Percentiles rank a stretch among this genome's conserved stretches.
Conservation (phyloP, 768 basidiomycete species). For the Crucibulum laeve region DNA sequence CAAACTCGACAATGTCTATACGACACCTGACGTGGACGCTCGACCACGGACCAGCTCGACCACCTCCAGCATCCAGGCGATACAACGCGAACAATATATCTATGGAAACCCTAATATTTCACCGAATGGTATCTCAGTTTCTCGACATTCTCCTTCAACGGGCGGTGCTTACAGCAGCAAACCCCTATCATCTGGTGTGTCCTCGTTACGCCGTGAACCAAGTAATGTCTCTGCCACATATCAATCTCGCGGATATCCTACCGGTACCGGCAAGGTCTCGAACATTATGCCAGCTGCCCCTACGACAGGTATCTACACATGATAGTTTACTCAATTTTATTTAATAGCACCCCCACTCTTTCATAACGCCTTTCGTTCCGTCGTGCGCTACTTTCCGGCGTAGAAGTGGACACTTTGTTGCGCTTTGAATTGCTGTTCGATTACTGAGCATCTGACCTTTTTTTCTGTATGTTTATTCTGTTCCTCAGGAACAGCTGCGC, state of each 20-base stretch:
- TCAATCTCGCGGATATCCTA: constrained; percentile 8
- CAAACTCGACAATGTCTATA: background rate
- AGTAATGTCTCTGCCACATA: background rate
- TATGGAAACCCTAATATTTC: background rate
- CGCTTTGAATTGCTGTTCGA: too few species aligned
- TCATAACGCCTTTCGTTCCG: background rate
- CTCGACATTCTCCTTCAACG: background rate
- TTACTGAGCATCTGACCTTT: too few species aligned
- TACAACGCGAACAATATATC: background rate
- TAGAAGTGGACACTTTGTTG: background rate
- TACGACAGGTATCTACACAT: constrained; percentile 7
- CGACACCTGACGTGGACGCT: background rate
- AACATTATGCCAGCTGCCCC: background rate
- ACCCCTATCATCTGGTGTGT: background rate
- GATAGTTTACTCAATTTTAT: constrained; percentile 5
- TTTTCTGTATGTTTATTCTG: background rate
- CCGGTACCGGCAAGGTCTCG: constrained; percentile 2
- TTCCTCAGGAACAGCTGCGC: background rate
- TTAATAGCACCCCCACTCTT: background rate
- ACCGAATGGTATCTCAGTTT: constrained; percentile 1
- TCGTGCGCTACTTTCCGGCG: background rate
- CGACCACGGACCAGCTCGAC: too few species aligned
- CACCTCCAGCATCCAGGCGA: too few species aligned
- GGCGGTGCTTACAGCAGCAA: background rate
- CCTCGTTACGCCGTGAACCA: background rate